These are phyloP conservation scores for Fraxinus platypoda DNA, from an alignment of 305 asterid genomes.

Conservation along the genomic window DNA sequence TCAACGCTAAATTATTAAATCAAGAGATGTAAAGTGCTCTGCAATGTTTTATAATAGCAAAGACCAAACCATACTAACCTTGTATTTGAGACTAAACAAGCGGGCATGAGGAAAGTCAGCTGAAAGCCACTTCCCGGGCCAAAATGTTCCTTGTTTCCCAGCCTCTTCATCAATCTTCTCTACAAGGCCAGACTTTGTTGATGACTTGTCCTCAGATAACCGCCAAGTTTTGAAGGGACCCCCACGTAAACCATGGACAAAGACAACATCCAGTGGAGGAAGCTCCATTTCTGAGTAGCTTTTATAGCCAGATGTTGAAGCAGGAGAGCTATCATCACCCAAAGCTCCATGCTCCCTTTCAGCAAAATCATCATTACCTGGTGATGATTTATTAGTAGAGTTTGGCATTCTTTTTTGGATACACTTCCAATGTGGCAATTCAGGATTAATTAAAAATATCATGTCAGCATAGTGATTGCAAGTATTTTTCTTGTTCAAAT, in stretches of 20 bases:
- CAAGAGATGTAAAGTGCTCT: conserved; percentile 10
- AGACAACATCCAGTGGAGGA: conserved; percentile 82
- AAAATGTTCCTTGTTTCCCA: conserved; percentile 92
- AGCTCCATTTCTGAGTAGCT: conserved; percentile 45
- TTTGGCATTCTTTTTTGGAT: conserved; percentile 31
- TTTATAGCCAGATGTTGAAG: conserved; percentile 55
- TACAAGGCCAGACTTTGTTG: conserved; percentile 97
- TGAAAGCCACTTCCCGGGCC: conserved; percentile 99
- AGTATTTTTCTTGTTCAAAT: conserved; percentile 25
- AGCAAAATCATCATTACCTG: conserved; percentile 38
- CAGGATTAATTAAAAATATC: conserved; percentile 84
- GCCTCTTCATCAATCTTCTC: conserved; percentile 99
- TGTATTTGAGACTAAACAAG: conserved; percentile 84
- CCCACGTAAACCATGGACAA: conserved; percentile 95
- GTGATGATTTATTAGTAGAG: conserved; percentile 35
- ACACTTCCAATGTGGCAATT: conserved; percentile 88
- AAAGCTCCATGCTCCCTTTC: conserved; percentile 35
- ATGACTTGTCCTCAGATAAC: conserved; percentile 89
- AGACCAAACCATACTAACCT: conserved; percentile 44
- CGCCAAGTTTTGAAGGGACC: conserved; percentile 99
- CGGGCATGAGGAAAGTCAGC: conserved; percentile 97
- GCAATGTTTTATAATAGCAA: neutral
- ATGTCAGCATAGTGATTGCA: conserved; percentile 76
- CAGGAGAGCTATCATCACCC: conserved; percentile 37
- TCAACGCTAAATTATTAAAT: neutral